These are phyloP conservation scores for Amanita exitialis DNA, from an alignment of 768 basidiomycete species.

Conservation along the genomic window DNA sequence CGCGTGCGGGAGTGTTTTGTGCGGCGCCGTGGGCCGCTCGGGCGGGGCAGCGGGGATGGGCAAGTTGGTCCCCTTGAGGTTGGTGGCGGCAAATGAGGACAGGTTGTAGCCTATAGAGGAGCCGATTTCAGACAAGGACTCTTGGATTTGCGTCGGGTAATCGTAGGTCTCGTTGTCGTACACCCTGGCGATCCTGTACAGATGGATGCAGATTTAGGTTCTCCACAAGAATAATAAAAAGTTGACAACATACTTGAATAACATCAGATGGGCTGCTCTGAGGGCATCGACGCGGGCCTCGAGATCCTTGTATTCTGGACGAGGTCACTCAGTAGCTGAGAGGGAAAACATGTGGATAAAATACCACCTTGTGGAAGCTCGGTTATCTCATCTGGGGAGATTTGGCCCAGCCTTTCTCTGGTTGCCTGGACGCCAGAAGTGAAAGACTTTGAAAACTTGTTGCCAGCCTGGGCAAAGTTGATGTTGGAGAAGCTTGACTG, in stretches of 20 bases:
- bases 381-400: constrained; percentile 88
- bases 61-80: constrained; percentile 82
- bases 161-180: constrained; percentile 86
- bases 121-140: constrained; percentile 65
- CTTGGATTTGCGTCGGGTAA: constrained; percentile 85
- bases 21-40: constrained; percentile 47
- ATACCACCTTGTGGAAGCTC: constrained; percentile 70
- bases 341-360: neutral
- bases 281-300: constrained; percentile 93
- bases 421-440: constrained; percentile 80
- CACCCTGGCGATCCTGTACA: constrained; percentile 68
- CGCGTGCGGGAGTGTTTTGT: constrained; percentile 97
- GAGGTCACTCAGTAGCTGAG: neutral
- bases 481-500: constrained; percentile 50
- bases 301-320: constrained; percentile 91
- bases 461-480: constrained; percentile 68
- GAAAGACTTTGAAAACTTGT: constrained; percentile 71
- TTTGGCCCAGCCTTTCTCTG: constrained; percentile 79
- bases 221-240: neutral
- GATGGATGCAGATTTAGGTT: neutral
- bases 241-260: constrained; percentile 63
- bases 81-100: constrained; percentile 77
- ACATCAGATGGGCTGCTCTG: constrained; percentile 57
- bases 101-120: constrained; percentile 64
- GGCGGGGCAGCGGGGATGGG: constrained; percentile 56